Percentiles rank a stretch among this genome's conserved stretches.
Evolutionary conservation across 2,329 filamentous ascomycete genomes (phyloP).

Genomic region (Colletotrichum viniferum): DNA sequence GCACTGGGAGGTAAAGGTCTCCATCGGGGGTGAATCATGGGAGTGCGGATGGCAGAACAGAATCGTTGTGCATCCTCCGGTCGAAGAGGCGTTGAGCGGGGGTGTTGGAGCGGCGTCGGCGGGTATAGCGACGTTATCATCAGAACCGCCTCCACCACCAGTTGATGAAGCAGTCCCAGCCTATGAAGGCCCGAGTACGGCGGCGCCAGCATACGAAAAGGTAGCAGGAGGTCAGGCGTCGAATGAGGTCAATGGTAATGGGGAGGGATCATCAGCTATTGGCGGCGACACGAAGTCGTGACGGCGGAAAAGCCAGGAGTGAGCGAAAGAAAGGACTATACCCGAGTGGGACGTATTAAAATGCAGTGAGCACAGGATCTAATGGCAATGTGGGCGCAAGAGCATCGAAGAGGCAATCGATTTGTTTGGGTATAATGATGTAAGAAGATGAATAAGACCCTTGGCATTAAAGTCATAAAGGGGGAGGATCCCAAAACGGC

Average conservation of each 20-base stretch:
- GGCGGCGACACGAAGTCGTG: not conserved
- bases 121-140: not conserved
- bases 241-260: not conserved
- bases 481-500: too few relatives aligned
- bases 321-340: not conserved
- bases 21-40: not conserved
- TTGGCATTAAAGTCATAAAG: too few relatives aligned
- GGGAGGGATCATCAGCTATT: not conserved
- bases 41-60: not conserved
- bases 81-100: not conserved
- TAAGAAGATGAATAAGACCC: too few relatives aligned
- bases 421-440: too few relatives aligned
- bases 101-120: not conserved
- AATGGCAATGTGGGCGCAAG: not conserved
- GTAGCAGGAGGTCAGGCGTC: not conserved
- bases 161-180: not conserved
- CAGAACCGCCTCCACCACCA: not conserved
- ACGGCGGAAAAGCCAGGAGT: not conserved
- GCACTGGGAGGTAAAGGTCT: not conserved
- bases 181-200: not conserved
- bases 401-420: not conserved
- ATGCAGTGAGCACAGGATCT: not conserved
- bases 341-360: accelerated
- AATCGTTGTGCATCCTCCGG: not conserved
- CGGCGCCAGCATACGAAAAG: constrained; percentile 1